Conservation (phyloP, 2,329 filamentous ascomycete species). For the Zasmidium citrigriseum region DNA sequence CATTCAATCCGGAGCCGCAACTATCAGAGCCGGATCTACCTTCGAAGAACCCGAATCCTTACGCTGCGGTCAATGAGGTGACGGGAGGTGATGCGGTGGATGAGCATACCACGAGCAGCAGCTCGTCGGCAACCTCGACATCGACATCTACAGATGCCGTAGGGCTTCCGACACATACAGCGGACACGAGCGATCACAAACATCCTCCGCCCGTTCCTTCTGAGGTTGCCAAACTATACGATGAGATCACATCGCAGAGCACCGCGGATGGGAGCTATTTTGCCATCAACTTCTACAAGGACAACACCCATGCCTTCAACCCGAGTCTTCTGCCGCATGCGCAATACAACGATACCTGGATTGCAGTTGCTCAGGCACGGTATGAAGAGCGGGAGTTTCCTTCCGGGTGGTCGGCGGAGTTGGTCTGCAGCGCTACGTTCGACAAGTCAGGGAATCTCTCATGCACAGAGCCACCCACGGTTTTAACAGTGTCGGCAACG, state of each 20-base stretch:
- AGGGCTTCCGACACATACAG: background rate
- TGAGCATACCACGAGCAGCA: background rate
- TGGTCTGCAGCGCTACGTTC: constrained; percentile 7
- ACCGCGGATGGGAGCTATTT: constrained; percentile 9
- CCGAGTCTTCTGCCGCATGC: constrained; percentile 12
- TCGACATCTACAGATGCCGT: background rate
- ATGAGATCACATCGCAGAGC: constrained; percentile 2
- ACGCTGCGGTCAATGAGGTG: constrained; percentile 1
- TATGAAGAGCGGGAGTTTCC: background rate
- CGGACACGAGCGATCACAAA: background rate
- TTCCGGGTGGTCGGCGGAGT: constrained; percentile 8
- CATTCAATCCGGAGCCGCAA: background rate
- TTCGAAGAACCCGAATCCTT: constrained; percentile 11
- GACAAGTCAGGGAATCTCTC: constrained; percentile 1
- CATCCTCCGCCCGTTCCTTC: background rate
- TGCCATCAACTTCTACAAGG: constrained; percentile 10
- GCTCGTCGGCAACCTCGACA: background rate
- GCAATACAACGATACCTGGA: constrained; percentile 6
- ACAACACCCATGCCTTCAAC: constrained; percentile 5
- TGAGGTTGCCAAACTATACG: background rate
- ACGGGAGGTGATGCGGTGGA: constrained; percentile 1
- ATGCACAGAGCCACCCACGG: constrained; percentile 1
- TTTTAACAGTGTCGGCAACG: constrained; percentile 1
- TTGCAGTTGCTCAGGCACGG: constrained; percentile 7
- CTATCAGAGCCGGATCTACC: constrained; percentile 1